Evolutionary conservation across 2,329 filamentous ascomycete species (phyloP).

Genomic region (Fusarium austroafricanum): DNA sequence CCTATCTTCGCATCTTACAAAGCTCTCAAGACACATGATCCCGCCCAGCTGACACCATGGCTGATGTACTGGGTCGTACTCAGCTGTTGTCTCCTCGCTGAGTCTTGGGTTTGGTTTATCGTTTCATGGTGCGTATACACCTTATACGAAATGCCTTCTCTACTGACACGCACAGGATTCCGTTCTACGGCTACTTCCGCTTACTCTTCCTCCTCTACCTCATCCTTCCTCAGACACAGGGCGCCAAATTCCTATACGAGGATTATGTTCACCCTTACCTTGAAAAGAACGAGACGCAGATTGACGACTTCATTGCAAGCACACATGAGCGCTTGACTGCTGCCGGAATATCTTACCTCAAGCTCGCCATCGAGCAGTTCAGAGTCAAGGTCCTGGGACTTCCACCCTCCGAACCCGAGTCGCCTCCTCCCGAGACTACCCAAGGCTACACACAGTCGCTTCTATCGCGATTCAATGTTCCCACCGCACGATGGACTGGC

Average conservation of each 20-base stretch:
- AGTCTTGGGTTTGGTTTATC: constrained; percentile 90
- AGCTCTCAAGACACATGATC: constrained; percentile 91
- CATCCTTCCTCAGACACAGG: constrained; percentile 96
- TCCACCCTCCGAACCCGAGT: constrained; percentile 62
- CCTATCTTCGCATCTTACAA: constrained; percentile 98
- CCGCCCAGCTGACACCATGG: constrained; percentile 93
- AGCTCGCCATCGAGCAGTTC: constrained; percentile 75
- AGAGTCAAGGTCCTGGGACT: constrained; percentile 84
- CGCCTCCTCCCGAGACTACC: constrained; percentile 56
- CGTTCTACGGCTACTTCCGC: constrained; percentile 93
- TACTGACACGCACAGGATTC: constrained; percentile 68
- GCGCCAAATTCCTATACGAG: constrained; percentile 87
- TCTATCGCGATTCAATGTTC: constrained; percentile 87
- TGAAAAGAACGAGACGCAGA: constrained; percentile 83
- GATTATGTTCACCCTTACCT: constrained; percentile 90
- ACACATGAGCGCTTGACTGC: constrained; percentile 82
- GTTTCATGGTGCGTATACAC: constrained; percentile 70
- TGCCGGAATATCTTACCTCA: constrained; percentile 81
- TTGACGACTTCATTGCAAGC: constrained; percentile 88
- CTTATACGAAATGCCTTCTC: not conserved
- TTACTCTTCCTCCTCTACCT: constrained; percentile 91
- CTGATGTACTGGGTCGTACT: constrained; percentile 99
- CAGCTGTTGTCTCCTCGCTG: constrained; percentile 81
- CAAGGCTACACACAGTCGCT: constrained; percentile 81
- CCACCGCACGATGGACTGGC: constrained; percentile 70